These are phyloP conservation scores for Solanum arcanum DNA, from an alignment of 257 asterid species.

Conservation along the genomic window DNA sequence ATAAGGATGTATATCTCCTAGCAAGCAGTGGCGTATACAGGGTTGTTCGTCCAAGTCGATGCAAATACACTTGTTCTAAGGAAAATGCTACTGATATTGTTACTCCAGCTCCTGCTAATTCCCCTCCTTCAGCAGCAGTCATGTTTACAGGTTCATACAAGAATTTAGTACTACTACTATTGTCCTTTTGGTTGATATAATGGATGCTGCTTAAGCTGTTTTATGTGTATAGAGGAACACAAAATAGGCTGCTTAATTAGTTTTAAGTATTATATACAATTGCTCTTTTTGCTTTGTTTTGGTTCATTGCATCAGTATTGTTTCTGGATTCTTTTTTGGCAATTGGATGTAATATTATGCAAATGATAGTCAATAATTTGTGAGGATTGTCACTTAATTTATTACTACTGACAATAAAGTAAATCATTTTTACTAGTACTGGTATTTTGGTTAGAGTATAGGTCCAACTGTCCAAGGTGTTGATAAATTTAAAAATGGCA, in stretches of 20 bases:
- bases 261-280: not conserved
- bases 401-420: not conserved
- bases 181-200: constrained; percentile 6
- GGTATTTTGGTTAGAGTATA: not conserved
- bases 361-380: not conserved
- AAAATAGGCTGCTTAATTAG: not conserved
- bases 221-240: not conserved
- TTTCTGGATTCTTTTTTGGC: not conserved
- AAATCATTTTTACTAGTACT: not conserved
- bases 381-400: not conserved
- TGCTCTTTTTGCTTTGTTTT: not conserved
- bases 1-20: constrained; percentile 49
- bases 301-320: not conserved
- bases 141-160: constrained; percentile 1
- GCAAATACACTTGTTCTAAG: constrained; percentile 48
- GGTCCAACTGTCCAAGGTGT: not conserved
- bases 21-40: constrained; percentile 78
- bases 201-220: not conserved
- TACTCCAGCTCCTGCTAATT: constrained; percentile 27
- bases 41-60: constrained; percentile 68
- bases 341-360: not conserved
- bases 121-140: constrained; percentile 41
- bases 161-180: constrained; percentile 11
- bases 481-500: not conserved
- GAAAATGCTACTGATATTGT: constrained; percentile 18